These are phyloP conservation scores for Colletotrichum camelliae DNA, from an alignment of 2,329 filamentous ascomycete species.

Conservation along the genomic window DNA sequence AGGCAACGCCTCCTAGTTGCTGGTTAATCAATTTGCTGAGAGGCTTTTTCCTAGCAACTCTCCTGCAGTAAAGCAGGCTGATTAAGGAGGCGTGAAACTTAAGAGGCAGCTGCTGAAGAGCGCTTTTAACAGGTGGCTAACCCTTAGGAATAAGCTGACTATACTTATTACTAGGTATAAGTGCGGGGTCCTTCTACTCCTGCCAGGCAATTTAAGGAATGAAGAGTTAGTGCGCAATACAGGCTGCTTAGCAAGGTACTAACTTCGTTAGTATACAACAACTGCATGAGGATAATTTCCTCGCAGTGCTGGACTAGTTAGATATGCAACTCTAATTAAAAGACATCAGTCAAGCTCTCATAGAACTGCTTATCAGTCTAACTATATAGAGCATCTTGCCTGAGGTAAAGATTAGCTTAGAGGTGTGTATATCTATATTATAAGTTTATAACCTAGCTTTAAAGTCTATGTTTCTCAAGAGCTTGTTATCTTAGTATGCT, in stretches of 20 bases:
- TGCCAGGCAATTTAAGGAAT: background rate
- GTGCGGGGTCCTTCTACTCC: background rate
- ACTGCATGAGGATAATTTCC: background rate
- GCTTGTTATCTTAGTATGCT: background rate
- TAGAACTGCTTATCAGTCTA: background rate
- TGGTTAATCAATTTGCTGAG: background rate
- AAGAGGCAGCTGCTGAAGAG: background rate
- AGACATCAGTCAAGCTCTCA: background rate
- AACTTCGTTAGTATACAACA: background rate
- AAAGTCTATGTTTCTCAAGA: background rate
- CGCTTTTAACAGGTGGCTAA: background rate
- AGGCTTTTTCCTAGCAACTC: background rate
- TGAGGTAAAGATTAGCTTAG: background rate
- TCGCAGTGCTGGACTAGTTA: background rate
- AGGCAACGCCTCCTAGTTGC: background rate
- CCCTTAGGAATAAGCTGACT: background rate
- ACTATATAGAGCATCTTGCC: background rate
- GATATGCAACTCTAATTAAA: background rate
- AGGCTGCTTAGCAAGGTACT: background rate
- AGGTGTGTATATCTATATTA: background rate
- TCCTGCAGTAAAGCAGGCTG: background rate
- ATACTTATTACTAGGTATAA: background rate
- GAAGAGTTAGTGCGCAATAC: background rate
- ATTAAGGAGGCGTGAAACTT: background rate
- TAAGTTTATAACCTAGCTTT: background rate